Evolutionary conservation across 106 monocot genomes (phyloP), one percentile per base, ranked within the genome.

Genomic region (Dioscorea zingiberensis): DNA sequence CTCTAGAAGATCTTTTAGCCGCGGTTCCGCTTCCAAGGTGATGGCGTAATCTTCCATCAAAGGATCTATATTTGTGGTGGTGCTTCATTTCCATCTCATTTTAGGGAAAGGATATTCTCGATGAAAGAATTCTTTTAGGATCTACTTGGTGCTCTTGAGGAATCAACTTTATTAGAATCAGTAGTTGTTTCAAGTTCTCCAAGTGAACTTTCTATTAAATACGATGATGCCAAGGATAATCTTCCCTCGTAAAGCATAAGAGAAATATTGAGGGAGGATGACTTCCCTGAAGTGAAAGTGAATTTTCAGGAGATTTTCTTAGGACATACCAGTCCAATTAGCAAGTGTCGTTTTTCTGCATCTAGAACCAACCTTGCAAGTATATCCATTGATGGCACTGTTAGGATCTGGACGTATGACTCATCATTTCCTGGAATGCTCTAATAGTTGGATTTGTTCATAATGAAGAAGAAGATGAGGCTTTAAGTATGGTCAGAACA

Each of bases 281-380:
- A 94, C 28, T 87, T 90, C 59, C 84, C 87, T 38, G 87, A 94
- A 90, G 84, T 87, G 25, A 84, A 82, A 71, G 77, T 94, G 66
- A 79, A 90, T 59, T 94, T 90, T 78, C 90, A 94, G 97, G 97
- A 98, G 80, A 92, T 92, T 63, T 98, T 97, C 70, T 77, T 98
- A 44, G 97, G 97, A 26, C 97, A 98, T 71, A 89, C 92, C n/a
- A 92, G 88, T 75, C 79, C 88, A 45, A 98, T 98, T 70, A 88
- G 78, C 48, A 80, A 74, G 73, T 91, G 95, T 44, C 76, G 97
- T 17, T 92, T 97, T 81, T 97, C 97, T 72, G 86, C 97, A 76
- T 81, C 91, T 45, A 92, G 97, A 53, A 77, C 66, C 22, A 92
- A 97, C 74, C 80, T 97, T 67, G 97, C 97, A 4, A 97, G 97